Conservation (phyloP, 345 rosid genomes). For the Melastoma malabathricum region DNA sequence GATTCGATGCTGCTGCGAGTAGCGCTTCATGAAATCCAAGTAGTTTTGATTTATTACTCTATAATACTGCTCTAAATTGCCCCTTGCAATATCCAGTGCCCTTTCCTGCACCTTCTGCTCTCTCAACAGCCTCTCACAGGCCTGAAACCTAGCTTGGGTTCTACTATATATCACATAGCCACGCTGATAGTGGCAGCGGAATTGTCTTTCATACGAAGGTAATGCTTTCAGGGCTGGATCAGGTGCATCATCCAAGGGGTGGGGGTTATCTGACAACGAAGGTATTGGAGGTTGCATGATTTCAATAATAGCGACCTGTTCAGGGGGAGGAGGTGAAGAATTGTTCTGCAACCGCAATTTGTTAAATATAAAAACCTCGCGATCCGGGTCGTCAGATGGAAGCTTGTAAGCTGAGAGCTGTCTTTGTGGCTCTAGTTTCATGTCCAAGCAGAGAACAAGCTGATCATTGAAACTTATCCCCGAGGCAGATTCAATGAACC, state of each 20-base stretch:
- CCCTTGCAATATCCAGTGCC: conserved; percentile 73
- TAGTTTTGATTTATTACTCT: conserved; percentile 62
- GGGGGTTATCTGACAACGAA: conserved; percentile 36
- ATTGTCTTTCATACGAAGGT: conserved; percentile 81
- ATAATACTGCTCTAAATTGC: conserved; percentile 76
- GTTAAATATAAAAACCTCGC: conserved; percentile 72
- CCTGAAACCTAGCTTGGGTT: conserved; percentile 37
- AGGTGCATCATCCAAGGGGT: conserved; percentile 69
- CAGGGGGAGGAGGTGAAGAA: conserved; percentile 49
- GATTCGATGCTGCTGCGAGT: conserved; percentile 49
- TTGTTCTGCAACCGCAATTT: conserved; percentile 54
- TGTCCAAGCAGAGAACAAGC: conserved; percentile 67
- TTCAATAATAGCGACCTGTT: conserved; percentile 42
- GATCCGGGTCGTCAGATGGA: conserved; percentile 30
- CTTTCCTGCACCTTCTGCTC: conserved; percentile 88
- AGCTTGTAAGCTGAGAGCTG: conserved; percentile 65
- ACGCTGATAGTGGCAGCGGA: conserved; percentile 57
- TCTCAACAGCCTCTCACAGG: conserved; percentile 55
- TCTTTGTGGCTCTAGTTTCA: conserved; percentile 75
- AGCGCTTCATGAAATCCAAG: conserved; percentile 77
- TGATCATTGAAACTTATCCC: conserved; percentile 59
- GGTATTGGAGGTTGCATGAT: conserved; percentile 43
- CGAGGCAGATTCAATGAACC: conserved; percentile 36
- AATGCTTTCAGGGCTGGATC: conserved; percentile 95
- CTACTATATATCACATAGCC: conserved; percentile 47